phyloP scores from a whole-genome alignment of 2,329 filamentous ascomycete species.

The Cordyceps farinosa region DNA sequence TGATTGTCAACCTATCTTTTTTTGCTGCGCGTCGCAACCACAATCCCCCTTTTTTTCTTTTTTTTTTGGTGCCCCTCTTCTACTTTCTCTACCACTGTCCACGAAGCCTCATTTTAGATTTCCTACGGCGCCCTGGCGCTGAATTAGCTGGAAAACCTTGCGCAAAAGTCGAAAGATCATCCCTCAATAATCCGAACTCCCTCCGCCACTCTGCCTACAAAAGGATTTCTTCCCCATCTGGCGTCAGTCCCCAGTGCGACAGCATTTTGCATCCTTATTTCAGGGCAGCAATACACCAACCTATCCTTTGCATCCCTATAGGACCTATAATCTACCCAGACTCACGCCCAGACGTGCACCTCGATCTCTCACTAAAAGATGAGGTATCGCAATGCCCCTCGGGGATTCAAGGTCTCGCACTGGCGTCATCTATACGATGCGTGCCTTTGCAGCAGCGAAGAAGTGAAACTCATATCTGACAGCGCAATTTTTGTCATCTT shows the following conservation, averaged over 20 bases:
- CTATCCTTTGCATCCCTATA: neutral
- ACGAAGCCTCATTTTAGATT: too few species aligned
- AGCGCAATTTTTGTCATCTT: neutral
- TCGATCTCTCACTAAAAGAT: neutral
- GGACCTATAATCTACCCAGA: neutral
- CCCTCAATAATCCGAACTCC: too few species aligned
- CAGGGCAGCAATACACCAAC: neutral
- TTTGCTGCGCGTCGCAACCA: too few species aligned
- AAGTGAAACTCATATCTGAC: neutral
- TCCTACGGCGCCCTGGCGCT: too few species aligned
- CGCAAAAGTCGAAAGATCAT: too few species aligned
- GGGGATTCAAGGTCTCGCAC: neutral
- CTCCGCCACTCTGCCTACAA: too few species aligned
- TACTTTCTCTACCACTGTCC: too few species aligned
- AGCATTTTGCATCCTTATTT: neutral
- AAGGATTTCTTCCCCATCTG: neutral
- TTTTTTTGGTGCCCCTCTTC: too few species aligned
- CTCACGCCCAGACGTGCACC: neutral
- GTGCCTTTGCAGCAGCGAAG: neutral
- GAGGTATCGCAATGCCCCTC: neutral
- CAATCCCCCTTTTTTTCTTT: too few species aligned
- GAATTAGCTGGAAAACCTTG: too few species aligned
- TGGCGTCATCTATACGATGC: slow-evolving; percentile 1
- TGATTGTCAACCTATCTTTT: too few species aligned
- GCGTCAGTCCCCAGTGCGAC: neutral